These are phyloP conservation scores for Macrophomina phaseolina DNA, from an alignment of 2,329 filamentous ascomycete species.

Conservation along the genomic window DNA sequence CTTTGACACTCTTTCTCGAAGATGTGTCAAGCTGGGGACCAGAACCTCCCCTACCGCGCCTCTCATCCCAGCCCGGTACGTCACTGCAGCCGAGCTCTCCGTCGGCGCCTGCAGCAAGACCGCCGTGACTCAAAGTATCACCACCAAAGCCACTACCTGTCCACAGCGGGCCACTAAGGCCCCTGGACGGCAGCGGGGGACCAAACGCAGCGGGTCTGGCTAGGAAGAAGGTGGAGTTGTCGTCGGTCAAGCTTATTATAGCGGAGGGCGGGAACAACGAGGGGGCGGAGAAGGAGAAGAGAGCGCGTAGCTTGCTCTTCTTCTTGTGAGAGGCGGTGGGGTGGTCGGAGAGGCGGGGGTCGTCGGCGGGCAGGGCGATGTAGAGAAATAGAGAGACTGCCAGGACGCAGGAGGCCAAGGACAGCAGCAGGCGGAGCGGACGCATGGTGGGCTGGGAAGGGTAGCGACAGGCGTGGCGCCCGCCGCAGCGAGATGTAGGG, in stretches of 20 bases:
- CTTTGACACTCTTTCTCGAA: slow-evolving; percentile 29
- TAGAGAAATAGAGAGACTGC: slow-evolving; percentile 53
- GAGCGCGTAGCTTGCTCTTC: slow-evolving; percentile 44
- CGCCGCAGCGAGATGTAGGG: slow-evolving; percentile 20
- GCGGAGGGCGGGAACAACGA: slow-evolving; percentile 94
- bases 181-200: slow-evolving; percentile 73
- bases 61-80: slow-evolving; percentile 83
- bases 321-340: slow-evolving; percentile 34
- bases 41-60: slow-evolving; percentile 23
- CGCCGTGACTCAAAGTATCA: slow-evolving; percentile 67
- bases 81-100: slow-evolving; percentile 95
- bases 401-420: slow-evolving; percentile 50
- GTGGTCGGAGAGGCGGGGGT: slow-evolving; percentile 27
- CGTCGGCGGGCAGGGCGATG: slow-evolving; percentile 37
- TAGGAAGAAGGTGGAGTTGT: slow-evolving; percentile 97
- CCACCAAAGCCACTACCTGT: slow-evolving; percentile 91
- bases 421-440: slow-evolving; percentile 49
- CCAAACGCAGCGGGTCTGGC: slow-evolving; percentile 94
- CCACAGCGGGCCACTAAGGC: slow-evolving; percentile 90
- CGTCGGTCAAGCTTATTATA: slow-evolving; percentile 93
- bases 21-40: slow-evolving; percentile 45
- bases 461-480: slow-evolving; percentile 19
- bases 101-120: slow-evolving; percentile 61
- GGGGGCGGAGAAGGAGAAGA: slow-evolving; percentile 61
- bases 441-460: slow-evolving; percentile 37